Conservation (phyloP, 2,329 filamentous ascomycete species). For the Aspergillus chevalieri region DNA sequence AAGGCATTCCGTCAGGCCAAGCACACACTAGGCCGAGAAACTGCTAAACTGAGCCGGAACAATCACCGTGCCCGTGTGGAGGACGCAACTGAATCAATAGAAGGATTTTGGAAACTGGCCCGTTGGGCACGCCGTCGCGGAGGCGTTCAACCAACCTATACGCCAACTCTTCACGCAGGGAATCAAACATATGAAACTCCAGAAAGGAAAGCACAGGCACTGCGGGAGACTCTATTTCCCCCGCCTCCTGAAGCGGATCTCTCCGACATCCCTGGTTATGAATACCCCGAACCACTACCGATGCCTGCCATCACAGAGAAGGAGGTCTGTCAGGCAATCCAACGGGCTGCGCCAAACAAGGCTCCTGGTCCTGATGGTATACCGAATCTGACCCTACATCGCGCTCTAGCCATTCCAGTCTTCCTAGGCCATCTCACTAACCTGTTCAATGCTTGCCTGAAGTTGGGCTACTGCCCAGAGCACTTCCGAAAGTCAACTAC, state of each 20-base stretch:
- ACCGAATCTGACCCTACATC: not conserved
- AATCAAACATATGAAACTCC: not conserved
- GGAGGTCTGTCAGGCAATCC: too few relatives aligned
- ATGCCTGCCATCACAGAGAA: not conserved
- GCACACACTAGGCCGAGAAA: too few relatives aligned
- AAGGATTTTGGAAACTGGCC: not conserved
- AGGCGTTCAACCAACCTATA: not conserved
- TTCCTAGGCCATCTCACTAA: not conserved
- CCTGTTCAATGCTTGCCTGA: conserved; percentile 3
- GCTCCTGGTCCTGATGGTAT: not conserved
- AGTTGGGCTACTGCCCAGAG: not conserved
- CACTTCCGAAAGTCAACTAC: conserved; percentile 4
- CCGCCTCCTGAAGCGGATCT: not conserved
- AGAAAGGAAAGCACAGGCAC: not conserved
- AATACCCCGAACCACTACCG: not conserved
- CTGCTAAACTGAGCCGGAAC: too few relatives aligned
- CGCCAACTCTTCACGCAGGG: not conserved
- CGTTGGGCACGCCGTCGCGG: not conserved
- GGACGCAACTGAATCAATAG: not conserved
- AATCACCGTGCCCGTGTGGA: too few relatives aligned
- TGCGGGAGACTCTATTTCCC: not conserved
- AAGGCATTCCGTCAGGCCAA: too few relatives aligned
- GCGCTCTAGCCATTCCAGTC: not conserved
- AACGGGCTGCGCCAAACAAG: not conserved
- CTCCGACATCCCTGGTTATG: not conserved